Conservation (phyloP, 1,284 basidiomycete genomes). For the Fistulinella staudtii region DNA sequence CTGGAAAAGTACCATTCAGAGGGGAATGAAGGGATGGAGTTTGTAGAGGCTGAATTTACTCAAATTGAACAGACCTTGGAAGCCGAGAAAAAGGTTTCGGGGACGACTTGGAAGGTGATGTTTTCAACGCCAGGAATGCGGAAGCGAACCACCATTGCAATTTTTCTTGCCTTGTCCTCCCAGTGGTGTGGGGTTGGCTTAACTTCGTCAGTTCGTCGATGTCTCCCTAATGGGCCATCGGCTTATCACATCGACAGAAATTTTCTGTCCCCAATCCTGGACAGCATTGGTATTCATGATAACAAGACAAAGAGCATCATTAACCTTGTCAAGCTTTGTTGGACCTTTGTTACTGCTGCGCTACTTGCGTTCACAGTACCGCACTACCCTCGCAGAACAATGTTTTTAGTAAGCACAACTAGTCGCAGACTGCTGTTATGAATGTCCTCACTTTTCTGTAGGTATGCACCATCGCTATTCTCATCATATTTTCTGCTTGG, state of each 20-base stretch:
- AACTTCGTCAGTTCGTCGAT: not conserved
- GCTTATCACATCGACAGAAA: not conserved
- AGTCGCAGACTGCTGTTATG: not conserved
- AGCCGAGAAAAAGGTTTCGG: slow-evolving; percentile 4
- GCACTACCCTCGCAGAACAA: slow-evolving; percentile 13
- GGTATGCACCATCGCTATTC: slow-evolving; percentile 13
- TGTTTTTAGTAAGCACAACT: slow-evolving; percentile 16
- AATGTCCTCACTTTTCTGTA: slow-evolving; percentile 3
- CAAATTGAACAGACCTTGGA: slow-evolving; percentile 30
- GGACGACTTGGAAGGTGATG: not conserved
- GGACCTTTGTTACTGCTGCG: slow-evolving; percentile 10
- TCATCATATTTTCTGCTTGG: slow-evolving; percentile 19
- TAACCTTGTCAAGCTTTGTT: slow-evolving; percentile 12
- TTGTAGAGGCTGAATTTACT: slow-evolving; percentile 15
- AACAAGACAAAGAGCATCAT: slow-evolving; percentile 19
- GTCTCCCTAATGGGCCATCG: not conserved
- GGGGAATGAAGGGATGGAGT: slow-evolving; percentile 14
- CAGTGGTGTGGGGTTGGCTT: not conserved
- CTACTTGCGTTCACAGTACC: slow-evolving; percentile 12
- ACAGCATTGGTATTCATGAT: slow-evolving; percentile 19
- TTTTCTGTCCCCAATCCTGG: not conserved
- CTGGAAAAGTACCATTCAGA: slow-evolving; percentile 21
- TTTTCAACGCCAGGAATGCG: slow-evolving; percentile 9
- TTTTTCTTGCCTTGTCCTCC: slow-evolving; percentile 14
- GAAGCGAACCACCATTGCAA: slow-evolving; percentile 7